Evolutionary conservation across 768 basidiomycete genomes (phyloP).

Genomic region (Hericium erinaceus): DNA sequence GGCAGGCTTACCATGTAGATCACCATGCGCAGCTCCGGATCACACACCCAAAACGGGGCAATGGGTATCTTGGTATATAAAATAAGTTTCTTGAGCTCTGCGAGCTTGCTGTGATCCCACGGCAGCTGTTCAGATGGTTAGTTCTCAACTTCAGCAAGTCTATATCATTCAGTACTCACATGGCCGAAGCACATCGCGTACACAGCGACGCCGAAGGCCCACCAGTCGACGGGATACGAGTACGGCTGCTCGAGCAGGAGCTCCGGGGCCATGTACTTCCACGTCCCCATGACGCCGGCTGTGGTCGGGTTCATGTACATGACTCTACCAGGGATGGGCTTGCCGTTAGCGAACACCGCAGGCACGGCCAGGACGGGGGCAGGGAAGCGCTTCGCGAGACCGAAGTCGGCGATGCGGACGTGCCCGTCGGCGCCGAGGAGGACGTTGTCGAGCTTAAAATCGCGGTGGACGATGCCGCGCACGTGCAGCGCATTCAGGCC

Average conservation of each 20-base stretch:
- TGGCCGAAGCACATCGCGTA: constrained; percentile 5
- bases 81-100: not conserved
- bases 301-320: not conserved
- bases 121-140: not conserved
- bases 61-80: not conserved
- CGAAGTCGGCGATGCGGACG: constrained; percentile 90
- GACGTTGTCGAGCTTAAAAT: constrained; percentile 94
- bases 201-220: constrained; percentile 10
- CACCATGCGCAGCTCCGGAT: not conserved
- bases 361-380: not conserved
- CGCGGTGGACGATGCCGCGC: constrained; percentile 90
- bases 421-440: constrained; percentile 81
- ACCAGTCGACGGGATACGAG: constrained; percentile 12
- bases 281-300: constrained; percentile 6
- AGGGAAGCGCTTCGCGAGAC: constrained; percentile 23
- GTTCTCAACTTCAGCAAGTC: too few species aligned
- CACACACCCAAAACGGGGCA: not conserved
- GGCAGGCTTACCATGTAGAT: not conserved
- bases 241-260: constrained; percentile 4
- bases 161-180: not conserved
- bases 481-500: constrained; percentile 91
- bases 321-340: not conserved
- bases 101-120: not conserved
- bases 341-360: not conserved
- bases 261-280: constrained; percentile 15